These are phyloP conservation scores for Fusarium liriodendri DNA, from an alignment of 2,329 filamentous ascomycete species.

Conservation along the genomic window DNA sequence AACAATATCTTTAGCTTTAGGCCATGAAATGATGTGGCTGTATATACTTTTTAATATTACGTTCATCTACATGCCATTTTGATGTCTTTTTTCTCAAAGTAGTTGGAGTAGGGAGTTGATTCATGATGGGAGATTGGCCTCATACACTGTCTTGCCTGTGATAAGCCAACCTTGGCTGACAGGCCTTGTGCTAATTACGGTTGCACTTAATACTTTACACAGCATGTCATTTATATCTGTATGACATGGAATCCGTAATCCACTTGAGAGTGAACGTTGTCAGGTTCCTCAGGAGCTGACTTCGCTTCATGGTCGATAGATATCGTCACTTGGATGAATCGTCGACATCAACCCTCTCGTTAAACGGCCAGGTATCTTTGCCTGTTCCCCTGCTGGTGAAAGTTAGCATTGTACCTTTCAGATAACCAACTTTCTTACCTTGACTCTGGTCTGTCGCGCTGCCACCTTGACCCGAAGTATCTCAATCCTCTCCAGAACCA, in stretches of 20 bases:
- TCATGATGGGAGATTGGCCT: neutral
- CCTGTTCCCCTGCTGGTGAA: slow-evolving; percentile 6
- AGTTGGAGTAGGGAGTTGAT: neutral
- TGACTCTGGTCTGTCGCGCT: slow-evolving; percentile 15
- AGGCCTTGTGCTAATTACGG: neutral
- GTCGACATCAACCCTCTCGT: slow-evolving; percentile 30
- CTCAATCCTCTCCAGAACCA: slow-evolving; percentile 33
- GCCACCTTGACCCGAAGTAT: slow-evolving; percentile 31
- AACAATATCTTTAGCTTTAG: slow-evolving; percentile 8
- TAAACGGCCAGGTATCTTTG: slow-evolving; percentile 37
- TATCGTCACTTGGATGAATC: neutral
- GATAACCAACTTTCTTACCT: slow-evolving; percentile 1
- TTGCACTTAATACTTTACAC: neutral
- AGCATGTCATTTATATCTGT: neutral
- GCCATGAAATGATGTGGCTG: neutral
- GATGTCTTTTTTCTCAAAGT: neutral
- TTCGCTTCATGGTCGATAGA: neutral
- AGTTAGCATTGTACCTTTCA: neutral
- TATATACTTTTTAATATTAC: neutral
- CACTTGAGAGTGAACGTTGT: neutral
- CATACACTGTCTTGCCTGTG: neutral
- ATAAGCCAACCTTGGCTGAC: neutral
- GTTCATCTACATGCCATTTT: neutral
- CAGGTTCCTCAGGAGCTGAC: neutral
- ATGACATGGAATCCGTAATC: neutral